These are phyloP conservation scores for Calocera viscosa DNA, from an alignment of 768 basidiomycete species.

Conservation along the genomic window DNA sequence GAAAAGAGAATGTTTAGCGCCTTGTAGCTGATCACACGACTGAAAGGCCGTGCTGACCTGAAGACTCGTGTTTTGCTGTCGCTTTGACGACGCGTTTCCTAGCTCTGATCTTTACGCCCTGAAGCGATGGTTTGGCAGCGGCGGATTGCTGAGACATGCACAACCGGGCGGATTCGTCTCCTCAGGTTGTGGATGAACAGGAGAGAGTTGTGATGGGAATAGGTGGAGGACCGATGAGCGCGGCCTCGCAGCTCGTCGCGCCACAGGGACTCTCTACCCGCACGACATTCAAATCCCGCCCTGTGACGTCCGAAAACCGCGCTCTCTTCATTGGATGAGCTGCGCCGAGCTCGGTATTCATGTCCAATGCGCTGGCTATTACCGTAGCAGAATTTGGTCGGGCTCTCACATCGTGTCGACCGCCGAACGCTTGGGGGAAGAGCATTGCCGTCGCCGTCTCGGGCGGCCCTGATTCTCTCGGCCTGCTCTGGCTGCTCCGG, in stretches of 20 bases:
- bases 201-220: background rate
- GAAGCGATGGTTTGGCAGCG: constrained; percentile 76
- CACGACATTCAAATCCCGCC: too few species aligned
- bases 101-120: constrained; percentile 71
- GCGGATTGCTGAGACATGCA: constrained; percentile 88
- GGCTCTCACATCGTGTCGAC: constrained; percentile 1
- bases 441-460: constrained; percentile 32
- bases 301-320: too few species aligned
- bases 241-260: background rate
- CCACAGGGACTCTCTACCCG: background rate
- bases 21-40: background rate
- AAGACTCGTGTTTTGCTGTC: constrained; percentile 84
- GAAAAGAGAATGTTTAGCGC: background rate
- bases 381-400: constrained; percentile 5
- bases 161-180: constrained; percentile 27
- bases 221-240: background rate
- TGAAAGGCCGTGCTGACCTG: constrained; percentile 33
- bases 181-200: constrained; percentile 2
- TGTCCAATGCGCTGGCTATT: constrained; percentile 2
- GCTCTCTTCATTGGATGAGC: background rate
- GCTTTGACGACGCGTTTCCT: constrained; percentile 88
- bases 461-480: constrained; percentile 72
- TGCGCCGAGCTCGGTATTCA: background rate
- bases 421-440: background rate
- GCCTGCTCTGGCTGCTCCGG: constrained; percentile 56